phyloP scores from a whole-genome alignment of 495 filamentous ascomycete genomes.

The Talaromyces borbonicus region DNA sequence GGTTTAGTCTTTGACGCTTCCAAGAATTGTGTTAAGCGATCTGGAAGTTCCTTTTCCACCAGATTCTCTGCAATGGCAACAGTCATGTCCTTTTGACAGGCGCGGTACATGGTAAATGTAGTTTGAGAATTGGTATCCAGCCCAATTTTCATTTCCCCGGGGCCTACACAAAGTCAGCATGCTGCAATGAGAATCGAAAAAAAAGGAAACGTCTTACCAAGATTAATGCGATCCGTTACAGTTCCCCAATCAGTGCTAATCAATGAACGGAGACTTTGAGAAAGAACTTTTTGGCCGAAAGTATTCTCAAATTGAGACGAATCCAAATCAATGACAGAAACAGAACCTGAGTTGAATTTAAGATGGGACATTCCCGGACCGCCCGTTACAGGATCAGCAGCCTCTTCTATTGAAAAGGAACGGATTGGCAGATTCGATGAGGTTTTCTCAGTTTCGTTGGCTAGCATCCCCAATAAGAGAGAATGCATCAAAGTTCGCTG shows the following conservation, averaged over 20 bases:
- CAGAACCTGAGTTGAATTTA: constrained; percentile 31
- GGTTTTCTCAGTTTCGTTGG: constrained; percentile 50
- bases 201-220: constrained; percentile 29
- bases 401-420: constrained; percentile 53
- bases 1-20: constrained; percentile 29
- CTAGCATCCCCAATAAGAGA: constrained; percentile 54
- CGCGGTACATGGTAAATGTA: constrained; percentile 53
- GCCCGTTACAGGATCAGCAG: constrained; percentile 20
- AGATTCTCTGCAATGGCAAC: constrained; percentile 57
- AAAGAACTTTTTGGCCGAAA: constrained; percentile 50
- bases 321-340: constrained; percentile 45
- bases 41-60: constrained; percentile 43
- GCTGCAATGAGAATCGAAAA: not conserved
- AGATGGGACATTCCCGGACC: constrained; percentile 23
- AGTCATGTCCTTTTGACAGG: constrained; percentile 57
- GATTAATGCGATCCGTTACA: constrained; percentile 63
- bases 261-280: constrained; percentile 59
- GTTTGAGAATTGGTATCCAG: constrained; percentile 49
- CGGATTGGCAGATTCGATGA: constrained; percentile 52
- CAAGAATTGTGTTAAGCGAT: constrained; percentile 45
- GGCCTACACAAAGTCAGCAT: constrained; percentile 25
- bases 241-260: constrained; percentile 56
- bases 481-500: constrained; percentile 58
- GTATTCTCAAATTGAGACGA: constrained; percentile 29
- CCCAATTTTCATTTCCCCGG: constrained; percentile 57